phyloP scores from a whole-genome alignment of 495 filamentous ascomycete species.

The Lasiosphaeris hirsuta region DNA sequence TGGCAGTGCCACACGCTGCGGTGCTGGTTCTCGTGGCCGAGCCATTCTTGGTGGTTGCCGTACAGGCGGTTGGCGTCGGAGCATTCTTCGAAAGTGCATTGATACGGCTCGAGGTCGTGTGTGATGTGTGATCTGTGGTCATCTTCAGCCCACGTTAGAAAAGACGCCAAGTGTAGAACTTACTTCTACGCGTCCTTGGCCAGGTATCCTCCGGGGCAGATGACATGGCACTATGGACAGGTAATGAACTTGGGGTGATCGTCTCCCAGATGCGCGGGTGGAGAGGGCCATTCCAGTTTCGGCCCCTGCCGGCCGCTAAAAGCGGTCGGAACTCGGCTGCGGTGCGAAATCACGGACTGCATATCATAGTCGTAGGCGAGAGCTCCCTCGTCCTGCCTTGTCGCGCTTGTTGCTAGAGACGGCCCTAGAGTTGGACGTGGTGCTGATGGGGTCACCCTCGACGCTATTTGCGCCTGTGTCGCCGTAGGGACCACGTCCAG shows the following conservation, averaged over 20 bases:
- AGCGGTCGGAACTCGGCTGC: slow-evolving; percentile 6
- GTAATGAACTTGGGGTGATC: slow-evolving; percentile 9
- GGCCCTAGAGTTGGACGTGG: too few relatives aligned
- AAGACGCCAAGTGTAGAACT: background rate
- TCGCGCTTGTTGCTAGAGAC: too few relatives aligned
- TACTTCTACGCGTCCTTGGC: slow-evolving; percentile 9
- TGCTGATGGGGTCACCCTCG: too few relatives aligned
- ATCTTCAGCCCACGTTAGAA: background rate
- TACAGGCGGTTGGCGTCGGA: slow-evolving; percentile 23
- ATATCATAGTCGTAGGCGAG: too few relatives aligned
- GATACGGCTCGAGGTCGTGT: slow-evolving; percentile 30
- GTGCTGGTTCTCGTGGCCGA: slow-evolving; percentile 26
- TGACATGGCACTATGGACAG: slow-evolving; percentile 23
- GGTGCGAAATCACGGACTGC: slow-evolving; percentile 12
- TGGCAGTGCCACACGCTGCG: too few relatives aligned
- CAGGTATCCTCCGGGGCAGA: slow-evolving; percentile 18
- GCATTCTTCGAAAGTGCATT: slow-evolving; percentile 30
- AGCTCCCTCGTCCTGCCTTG: too few relatives aligned
- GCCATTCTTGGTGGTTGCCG: slow-evolving; percentile 28
- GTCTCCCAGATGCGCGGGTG: slow-evolving; percentile 3
- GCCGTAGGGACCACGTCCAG: too few relatives aligned
- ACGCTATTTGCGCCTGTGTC: too few relatives aligned
- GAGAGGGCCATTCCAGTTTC: slow-evolving; percentile 5
- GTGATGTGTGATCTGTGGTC: slow-evolving; percentile 20
- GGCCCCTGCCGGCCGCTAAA: background rate